Percentiles rank a stretch among this genome's conserved stretches.
phyloP scores from a whole-genome alignment of 2,329 filamentous ascomycete species.

The Ilyonectria sp. region DNA sequence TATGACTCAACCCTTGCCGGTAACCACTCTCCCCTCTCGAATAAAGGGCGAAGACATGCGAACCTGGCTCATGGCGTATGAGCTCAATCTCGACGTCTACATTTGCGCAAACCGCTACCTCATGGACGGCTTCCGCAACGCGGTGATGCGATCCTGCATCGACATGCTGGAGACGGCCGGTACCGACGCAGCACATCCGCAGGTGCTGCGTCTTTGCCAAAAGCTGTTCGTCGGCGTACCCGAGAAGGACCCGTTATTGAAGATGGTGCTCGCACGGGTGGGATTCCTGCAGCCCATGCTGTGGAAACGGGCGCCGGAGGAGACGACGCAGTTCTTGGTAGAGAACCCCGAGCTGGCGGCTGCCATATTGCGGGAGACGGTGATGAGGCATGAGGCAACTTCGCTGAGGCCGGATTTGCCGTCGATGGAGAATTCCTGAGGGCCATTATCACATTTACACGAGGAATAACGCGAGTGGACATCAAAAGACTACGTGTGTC shows the following conservation, averaged over 20 bases:
- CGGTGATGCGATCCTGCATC: conserved; percentile 59
- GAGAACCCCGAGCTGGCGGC: conserved; percentile 62
- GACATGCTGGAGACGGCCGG: conserved; percentile 63
- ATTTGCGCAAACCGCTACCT: conserved; percentile 64
- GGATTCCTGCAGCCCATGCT: conserved; percentile 63
- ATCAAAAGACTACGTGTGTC: background rate
- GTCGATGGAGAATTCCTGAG: conserved; percentile 58
- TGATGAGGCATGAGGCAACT: conserved; percentile 59
- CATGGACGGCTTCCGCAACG: conserved; percentile 61
- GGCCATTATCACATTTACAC: background rate
- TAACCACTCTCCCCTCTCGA: conserved; percentile 38
- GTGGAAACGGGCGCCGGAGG: conserved; percentile 59
- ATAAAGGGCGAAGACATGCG: conserved; percentile 62
- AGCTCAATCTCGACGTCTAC: conserved; percentile 65
- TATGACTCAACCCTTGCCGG: background rate
- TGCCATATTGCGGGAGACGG: conserved; percentile 64
- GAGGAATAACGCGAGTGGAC: conserved; percentile 29
- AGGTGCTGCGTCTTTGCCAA: conserved; percentile 60
- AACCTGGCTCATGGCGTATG: conserved; percentile 64
- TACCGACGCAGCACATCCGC: conserved; percentile 58
- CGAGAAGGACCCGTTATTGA: conserved; percentile 59
- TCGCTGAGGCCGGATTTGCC: conserved; percentile 55
- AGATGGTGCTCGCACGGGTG: conserved; percentile 64
- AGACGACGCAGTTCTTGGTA: conserved; percentile 60
- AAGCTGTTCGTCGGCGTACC: conserved; percentile 61